Percentiles rank a stretch among this genome's conserved stretches.
phyloP scores from a whole-genome alignment of 257 asterid species.

The Galeopsis tetrahit region DNA sequence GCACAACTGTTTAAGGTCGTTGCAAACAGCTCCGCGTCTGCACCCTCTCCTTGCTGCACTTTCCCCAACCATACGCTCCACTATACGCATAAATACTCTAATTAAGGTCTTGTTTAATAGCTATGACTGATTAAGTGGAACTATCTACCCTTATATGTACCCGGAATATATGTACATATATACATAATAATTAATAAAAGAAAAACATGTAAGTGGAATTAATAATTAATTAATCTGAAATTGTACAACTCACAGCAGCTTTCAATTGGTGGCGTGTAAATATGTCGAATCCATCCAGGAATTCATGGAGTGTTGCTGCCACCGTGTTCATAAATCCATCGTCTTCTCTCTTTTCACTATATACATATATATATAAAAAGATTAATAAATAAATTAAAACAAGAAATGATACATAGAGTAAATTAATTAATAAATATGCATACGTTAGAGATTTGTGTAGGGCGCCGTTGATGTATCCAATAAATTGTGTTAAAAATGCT shows the following conservation, averaged over 20 bases:
- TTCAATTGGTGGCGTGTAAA: conserved; percentile 28
- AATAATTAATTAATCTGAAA: too few relatives aligned
- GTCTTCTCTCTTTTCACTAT: not conserved
- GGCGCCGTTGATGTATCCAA: conserved; percentile 14
- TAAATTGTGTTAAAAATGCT: conserved; percentile 10
- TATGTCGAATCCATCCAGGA: conserved; percentile 36
- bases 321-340: not conserved
- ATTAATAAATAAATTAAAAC: too few relatives aligned
- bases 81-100: conserved; percentile 17
- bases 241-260: conserved; percentile 32
- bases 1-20: conserved; percentile 46
- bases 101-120: too few relatives aligned
- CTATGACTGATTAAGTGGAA: too few relatives aligned
- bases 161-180: too few relatives aligned
- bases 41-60: conserved; percentile 36
- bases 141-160: too few relatives aligned
- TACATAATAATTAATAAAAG: too few relatives aligned
- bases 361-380: too few relatives aligned
- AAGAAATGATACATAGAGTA: not conserved
- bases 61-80: conserved; percentile 51
- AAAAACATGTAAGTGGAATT: too few relatives aligned
- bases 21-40: conserved; percentile 46
- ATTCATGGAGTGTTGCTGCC: conserved; percentile 24
- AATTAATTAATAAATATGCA: conserved; percentile 1
- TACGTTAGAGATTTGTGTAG: not conserved